A percentile compares a stretch with the other conserved stretches of the same genome.
Evolutionary conservation across 2,329 filamentous ascomycete genomes (phyloP).

Genomic region (Hypoxylon rubiginosum): DNA sequence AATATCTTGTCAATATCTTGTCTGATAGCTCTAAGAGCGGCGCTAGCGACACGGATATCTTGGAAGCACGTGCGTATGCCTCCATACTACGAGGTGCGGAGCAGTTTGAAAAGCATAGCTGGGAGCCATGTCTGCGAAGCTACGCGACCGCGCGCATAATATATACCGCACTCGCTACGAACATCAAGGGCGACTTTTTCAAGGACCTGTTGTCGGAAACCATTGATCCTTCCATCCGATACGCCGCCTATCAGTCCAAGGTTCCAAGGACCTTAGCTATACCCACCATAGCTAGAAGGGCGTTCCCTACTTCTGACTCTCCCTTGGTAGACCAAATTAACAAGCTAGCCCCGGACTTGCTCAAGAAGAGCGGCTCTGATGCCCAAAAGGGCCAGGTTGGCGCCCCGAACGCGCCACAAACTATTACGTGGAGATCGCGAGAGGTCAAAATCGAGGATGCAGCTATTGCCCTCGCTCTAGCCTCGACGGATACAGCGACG

Average conservation of each 20-base stretch:
- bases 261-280: conserved; percentile 88
- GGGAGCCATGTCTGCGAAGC: conserved; percentile 81
- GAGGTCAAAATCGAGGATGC: conserved; percentile 93
- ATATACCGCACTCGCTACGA: conserved; percentile 80
- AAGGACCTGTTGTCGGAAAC: conserved; percentile 88
- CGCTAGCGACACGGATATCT: conserved; percentile 77
- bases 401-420: conserved; percentile 73
- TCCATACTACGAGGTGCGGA: conserved; percentile 81
- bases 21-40: conserved; percentile 72
- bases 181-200: conserved; percentile 79
- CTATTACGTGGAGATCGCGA: conserved; percentile 86
- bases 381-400: conserved; percentile 64
- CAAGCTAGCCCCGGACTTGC: conserved; percentile 75
- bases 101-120: conserved; percentile 88
- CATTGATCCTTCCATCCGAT: conserved; percentile 93
- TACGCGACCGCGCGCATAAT: conserved; percentile 85
- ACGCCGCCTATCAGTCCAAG: conserved; percentile 92
- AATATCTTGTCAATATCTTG: conserved; percentile 75
- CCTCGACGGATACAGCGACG: conserved; percentile 72
- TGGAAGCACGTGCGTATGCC: conserved; percentile 89
- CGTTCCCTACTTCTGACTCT: conserved; percentile 77
- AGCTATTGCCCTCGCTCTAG: conserved; percentile 87
- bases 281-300: conserved; percentile 80
- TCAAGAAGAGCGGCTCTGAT: conserved; percentile 69
- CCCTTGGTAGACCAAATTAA: conserved; percentile 76